A percentile compares a stretch with the other conserved stretches of the same genome.
These are phyloP conservation scores for Eucalyptus albens DNA, from an alignment of 345 rosid species.

Conservation along the genomic window DNA sequence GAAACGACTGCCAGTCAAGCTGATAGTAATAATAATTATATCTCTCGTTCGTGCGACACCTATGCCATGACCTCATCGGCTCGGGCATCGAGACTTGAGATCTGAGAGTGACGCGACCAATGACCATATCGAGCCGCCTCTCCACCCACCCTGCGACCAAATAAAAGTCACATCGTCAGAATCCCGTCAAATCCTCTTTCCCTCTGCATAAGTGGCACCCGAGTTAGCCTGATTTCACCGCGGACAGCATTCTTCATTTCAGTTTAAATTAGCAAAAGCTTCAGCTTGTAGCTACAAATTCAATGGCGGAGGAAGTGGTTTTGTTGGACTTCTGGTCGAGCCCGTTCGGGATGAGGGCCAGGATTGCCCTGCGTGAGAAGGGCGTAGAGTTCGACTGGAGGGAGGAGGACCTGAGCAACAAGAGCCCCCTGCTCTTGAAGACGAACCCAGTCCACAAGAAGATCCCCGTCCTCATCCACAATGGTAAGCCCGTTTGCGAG, in stretches of 20 bases:
- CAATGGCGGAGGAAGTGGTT: not conserved
- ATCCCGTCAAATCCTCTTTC: no score
- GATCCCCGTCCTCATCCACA: conserved; percentile 6
- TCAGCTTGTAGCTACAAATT: not conserved
- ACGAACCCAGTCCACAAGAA: conserved; percentile 2
- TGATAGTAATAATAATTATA: no score
- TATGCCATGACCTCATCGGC: not conserved
- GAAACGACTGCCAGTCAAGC: no score
- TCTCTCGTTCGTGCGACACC: not conserved
- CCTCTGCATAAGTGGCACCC: not conserved
- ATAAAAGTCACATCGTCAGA: no score
- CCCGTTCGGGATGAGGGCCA: conserved; percentile 2
- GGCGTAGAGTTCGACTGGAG: not conserved
- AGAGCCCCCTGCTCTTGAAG: not conserved
- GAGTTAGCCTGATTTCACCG: not conserved
- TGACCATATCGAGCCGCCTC: not conserved
- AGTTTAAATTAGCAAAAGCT: not conserved
- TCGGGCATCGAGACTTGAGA: not conserved
- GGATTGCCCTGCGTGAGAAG: conserved; percentile 1
- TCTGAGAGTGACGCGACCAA: not conserved
- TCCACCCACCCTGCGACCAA: not conserved
- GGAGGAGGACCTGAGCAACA: conserved; percentile 3
- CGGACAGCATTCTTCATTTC: not conserved
- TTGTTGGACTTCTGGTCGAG: conserved; percentile 1
- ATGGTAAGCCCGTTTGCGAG: not conserved